Base-by-base conservation (phyloP, 2,329 filamentous ascomycete species). In the Sphaerulina vaccinii region DNA sequence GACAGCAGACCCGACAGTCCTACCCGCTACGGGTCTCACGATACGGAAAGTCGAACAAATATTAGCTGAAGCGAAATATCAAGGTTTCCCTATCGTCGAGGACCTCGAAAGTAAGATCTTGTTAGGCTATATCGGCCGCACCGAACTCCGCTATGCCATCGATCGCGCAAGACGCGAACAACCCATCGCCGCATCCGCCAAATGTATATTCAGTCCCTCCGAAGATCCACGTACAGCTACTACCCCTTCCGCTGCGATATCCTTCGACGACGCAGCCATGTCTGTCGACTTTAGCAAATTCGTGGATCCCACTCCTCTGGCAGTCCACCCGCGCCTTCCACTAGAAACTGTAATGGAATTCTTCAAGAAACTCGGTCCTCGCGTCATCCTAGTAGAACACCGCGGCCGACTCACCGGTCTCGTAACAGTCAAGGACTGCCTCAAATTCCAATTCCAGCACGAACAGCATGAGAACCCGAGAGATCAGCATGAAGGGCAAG, bases 341-440 rank as follows among this genome's bases (percentile, higher is more conserved):
- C 82, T 99, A 0, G 93, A 99, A 72, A 99, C 93, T 0, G 92
- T 95, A 24, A 96, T 99, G 90, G 93, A 99, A 67, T 79, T 99
- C 9, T 99, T 99, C 77, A 92, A 92, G 70, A 99, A 97, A 74
- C 95, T 99, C 68, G 93, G 93, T 0, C 93, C 92, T 0, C 83
- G 93, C 1, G 90, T 96, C 5, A 92, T 99, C 43, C 79, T 99
- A 3, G 86, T 96, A 33, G 93, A 99, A 70, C 87, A 96, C 67
- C 87, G 88, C 52, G 93, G 93, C 11, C 82, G 83, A 43, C 79
- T 99, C 1, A 82, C 81, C 0, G 93, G 93, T 0, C 78, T 99
- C 0, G 88, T 99, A 1, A 99, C 93, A 0, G 88, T 96, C 56
- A 99, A 99, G 70, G 93, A 99, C 69, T 97, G 93, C 62, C 75